These are phyloP conservation scores for Ustulina deusta DNA, from an alignment of 2,329 filamentous ascomycete species.

Conservation along the genomic window DNA sequence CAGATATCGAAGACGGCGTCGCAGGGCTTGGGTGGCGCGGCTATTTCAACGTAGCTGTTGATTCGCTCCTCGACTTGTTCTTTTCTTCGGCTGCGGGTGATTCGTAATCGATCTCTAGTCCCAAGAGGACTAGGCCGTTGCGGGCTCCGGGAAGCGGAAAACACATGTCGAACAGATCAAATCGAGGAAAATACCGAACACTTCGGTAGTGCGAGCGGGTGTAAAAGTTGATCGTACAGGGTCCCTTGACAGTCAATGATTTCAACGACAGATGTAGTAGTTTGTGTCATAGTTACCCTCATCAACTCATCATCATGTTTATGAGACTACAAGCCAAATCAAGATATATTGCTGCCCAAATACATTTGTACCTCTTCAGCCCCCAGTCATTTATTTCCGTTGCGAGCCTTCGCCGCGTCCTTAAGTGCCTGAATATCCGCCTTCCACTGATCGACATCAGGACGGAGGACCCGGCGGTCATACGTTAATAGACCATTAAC, in stretches of 20 bases:
- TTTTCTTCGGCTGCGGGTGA: slow-evolving; percentile 30
- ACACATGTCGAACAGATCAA: too few species aligned
- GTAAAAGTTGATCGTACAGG: too few species aligned
- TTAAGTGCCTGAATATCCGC: slow-evolving; percentile 70
- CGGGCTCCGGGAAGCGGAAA: too few species aligned
- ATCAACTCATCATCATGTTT: not conserved
- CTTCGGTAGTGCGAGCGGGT: too few species aligned
- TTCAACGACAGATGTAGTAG: not conserved
- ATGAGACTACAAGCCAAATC: not conserved
- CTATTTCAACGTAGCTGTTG: slow-evolving; percentile 39
- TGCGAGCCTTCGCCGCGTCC: slow-evolving; percentile 59
- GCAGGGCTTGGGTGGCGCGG: slow-evolving; percentile 38
- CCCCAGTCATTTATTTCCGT: slow-evolving; percentile 25
- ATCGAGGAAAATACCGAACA: too few species aligned
- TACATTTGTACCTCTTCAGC: not conserved
- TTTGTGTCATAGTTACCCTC: not conserved
- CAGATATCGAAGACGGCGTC: slow-evolving; percentile 26
- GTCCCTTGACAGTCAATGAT: not conserved
- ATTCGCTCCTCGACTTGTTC: slow-evolving; percentile 34
- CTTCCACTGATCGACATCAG: slow-evolving; percentile 69
- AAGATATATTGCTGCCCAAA: not conserved
- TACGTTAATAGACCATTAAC: slow-evolving; percentile 79
- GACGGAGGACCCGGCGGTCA: slow-evolving; percentile 70
- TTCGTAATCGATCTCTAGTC: too few species aligned
- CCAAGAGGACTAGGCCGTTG: too few species aligned